Base-by-base conservation (phyloP, 352 stramenopile genomes). In the Blastocystis sp. region DNA sequence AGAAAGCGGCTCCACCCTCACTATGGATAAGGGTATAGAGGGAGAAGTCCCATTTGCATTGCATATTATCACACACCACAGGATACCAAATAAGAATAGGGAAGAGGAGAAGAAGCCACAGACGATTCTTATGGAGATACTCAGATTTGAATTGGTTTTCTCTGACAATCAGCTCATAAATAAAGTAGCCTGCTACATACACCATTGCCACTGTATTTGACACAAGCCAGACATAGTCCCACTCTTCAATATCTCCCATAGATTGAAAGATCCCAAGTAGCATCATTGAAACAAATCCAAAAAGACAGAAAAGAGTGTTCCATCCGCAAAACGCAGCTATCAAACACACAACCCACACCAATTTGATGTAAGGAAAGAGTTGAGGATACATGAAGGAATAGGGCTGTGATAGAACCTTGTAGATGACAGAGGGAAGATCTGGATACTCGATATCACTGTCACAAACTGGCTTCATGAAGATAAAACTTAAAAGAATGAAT, bases 181-280 rank as follows among this genome's bases (percentile, higher is more conserved):
- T 3, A 30, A 81, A 81, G 53, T 81, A 81, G 27, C 59, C 60
- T 13, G 44, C 70, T 27, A 81, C 42, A 60, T 66, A 51, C 24
- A 66, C 51, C 3, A 62, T 62, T 17, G 40, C 40, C 42, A 81
- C 70, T 22, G 70, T 19, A 11, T 59, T 59, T 17, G 70, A 81
- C 44, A 81, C 70, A 60, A 81, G 40, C 70, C 70, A 81, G 3
- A 81, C 70, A 64, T 51, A 81, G n/a, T 64, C 70, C 44, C 70
- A 60, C 5, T 81, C 70, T n/a, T 51, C n/a, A 60, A 64, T 42
- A 33, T 60, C 53, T 0, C 3, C 44, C 70, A 81, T 81, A 15
- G 70, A 59, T 40, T 62, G 40, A 40, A 81, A 81, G n/a, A 51
- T 60, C 37, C 70, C 70, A 51, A 81, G n/a, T 13, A 81, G 42